phyloP scores from a whole-genome alignment of 495 filamentous ascomycete genomes.

The Platismatia glauca region DNA sequence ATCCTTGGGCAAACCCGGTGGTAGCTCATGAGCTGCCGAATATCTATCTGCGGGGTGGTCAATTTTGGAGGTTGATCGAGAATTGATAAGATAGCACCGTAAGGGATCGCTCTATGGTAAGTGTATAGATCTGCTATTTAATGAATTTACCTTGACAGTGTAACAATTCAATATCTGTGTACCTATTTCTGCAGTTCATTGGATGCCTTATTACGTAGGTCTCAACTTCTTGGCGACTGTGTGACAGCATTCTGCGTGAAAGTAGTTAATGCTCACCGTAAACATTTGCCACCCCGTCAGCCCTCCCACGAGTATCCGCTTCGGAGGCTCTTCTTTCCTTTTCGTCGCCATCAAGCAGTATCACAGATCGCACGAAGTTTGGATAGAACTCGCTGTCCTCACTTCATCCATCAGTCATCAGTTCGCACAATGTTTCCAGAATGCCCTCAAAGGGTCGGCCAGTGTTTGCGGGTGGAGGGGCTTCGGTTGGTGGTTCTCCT shows the following conservation, averaged over 20 bases:
- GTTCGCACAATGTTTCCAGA: not conserved
- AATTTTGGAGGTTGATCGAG: not conserved
- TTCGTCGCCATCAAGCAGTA: not conserved
- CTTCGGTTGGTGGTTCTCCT: not conserved
- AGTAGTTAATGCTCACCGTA: not conserved
- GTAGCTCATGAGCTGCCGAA: not conserved
- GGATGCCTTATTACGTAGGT: no score
- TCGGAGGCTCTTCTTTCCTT: not conserved
- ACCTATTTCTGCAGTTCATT: not conserved
- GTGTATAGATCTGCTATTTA: not conserved
- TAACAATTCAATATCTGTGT: not conserved
- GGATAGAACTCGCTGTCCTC: not conserved
- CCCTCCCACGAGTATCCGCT: no score
- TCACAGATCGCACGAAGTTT: not conserved
- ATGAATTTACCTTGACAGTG: not conserved
- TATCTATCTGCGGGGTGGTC: not conserved
- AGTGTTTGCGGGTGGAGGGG: not conserved
- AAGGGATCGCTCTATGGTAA: not conserved
- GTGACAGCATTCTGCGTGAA: not conserved
- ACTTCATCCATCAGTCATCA: not conserved
- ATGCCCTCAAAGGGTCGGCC: no score
- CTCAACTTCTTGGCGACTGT: not conserved
- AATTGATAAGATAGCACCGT: not conserved
- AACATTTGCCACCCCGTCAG: not conserved
- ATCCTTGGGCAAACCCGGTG: slow-evolving; percentile 3